Base-by-base conservation (phyloP, 352 stramenopile genomes). In the Poterioochromonas sp. region DNA sequence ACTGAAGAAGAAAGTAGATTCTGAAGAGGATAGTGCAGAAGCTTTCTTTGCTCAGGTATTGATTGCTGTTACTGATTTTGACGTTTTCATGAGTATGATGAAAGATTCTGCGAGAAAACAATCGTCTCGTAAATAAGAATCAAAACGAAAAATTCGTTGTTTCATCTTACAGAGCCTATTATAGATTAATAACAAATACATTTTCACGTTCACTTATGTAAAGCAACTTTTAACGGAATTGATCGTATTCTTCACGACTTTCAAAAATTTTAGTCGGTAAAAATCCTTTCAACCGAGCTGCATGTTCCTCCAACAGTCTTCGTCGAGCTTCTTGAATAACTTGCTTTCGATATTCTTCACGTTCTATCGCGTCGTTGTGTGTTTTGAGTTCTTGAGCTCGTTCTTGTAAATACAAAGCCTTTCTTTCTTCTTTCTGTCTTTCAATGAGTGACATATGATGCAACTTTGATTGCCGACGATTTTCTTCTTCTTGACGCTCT, bases 241-340 rank as follows among this genome's bases (percentile, higher is more conserved):
- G n/a, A n/a, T 79, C 71, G 29, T 70, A 74, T 70, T 74, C 73
- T 15, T 71, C 58, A n/a, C 65, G 22, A 49, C 47, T 69, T 26
- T 40, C 5, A 29, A 83, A 54, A 32, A 62, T 53, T 58, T 80
- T 80, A 49, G 84, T 86, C 54, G 88, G 87, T 76, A 94, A 73
- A 82, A 91, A 95, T 0, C 86, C 89, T 79, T 90, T 80, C 32
- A 95, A 84, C 47, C 92, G 84, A 32, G 88, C 82, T 62, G 89
- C 88, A 81, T 95, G 90, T 79, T 94, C 87, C 62, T 88, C 83
- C 62, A 95, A 80, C 22, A 96, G 83, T 60, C 89, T 83, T 70
- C 87, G 86, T 78, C 91, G 90, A 76, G 91, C 91, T 70, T 94
- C 87, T 79, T 90, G 86, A 53, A 96, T 86, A 54, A 95, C 86